Evolutionary conservation across 129 eudicot species (phyloP).

Genomic region (Pseudognaphalium luteoalbum): DNA sequence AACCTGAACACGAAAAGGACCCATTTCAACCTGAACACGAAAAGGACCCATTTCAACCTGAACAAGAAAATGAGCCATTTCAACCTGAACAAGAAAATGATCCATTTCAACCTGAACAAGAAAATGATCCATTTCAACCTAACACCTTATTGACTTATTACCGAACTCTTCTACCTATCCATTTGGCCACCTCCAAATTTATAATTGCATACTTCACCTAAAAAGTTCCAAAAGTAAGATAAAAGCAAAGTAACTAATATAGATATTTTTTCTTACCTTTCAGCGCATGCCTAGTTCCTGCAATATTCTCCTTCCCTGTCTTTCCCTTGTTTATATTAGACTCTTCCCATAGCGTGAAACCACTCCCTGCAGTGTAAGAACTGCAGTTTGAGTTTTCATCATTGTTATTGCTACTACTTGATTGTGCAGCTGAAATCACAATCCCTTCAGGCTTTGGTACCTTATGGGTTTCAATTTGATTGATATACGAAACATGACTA

Average conservation of each 20-base stretch:
- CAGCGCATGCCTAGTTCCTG: conserved; percentile 43
- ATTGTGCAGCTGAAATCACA: conserved; percentile 45
- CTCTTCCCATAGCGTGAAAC: conserved; percentile 84
- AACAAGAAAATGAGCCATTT: too few species aligned
- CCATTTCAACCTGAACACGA: too few species aligned
- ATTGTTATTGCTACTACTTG: conserved; percentile 63
- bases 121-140: too few species aligned
- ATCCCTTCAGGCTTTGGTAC: conserved; percentile 46
- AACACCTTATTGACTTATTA: too few species aligned
- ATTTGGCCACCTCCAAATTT: not conserved
- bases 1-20: too few species aligned
- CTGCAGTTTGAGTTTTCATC: conserved; percentile 77
- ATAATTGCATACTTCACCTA: not conserved
- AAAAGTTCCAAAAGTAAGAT: too few species aligned
- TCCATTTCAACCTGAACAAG: too few species aligned
- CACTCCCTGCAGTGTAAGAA: conserved; percentile 72
- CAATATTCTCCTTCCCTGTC: conserved; percentile 89
- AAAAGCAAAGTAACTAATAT: too few species aligned
- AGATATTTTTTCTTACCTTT: conserved; percentile 56
- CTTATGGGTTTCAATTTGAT: conserved; percentile 42
- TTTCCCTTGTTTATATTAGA: conserved; percentile 76
- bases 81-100: too few species aligned
- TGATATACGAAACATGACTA: conserved; percentile 52
- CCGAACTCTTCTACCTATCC: too few species aligned
- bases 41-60: too few species aligned